These are phyloP conservation scores for Eucalyptus leucophloia DNA, from an alignment of 345 rosid species.

Conservation along the genomic window DNA sequence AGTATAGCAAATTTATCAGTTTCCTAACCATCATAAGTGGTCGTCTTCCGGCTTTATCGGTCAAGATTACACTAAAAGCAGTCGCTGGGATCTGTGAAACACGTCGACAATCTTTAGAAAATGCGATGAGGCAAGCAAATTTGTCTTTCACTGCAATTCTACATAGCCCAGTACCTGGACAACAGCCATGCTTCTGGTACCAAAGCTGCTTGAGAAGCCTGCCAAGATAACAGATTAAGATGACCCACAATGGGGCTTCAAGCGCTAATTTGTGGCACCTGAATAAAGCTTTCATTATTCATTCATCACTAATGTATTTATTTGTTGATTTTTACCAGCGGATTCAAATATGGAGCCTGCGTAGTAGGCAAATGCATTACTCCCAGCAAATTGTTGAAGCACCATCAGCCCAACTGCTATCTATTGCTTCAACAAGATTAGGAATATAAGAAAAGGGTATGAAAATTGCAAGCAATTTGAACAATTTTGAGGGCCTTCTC, in stretches of 20 bases:
- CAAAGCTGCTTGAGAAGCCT: not conserved
- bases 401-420: constrained; percentile 47
- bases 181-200: constrained; percentile 1
- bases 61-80: not conserved
- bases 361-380: constrained; percentile 25
- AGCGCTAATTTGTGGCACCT: not conserved
- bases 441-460: not conserved
- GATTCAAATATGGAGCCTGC: constrained; percentile 33
- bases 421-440: constrained; percentile 1
- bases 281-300: not conserved
- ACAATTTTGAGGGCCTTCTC: not conserved
- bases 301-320: not conserved
- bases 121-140: not conserved
- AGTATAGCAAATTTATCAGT: not conserved
- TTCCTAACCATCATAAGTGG: constrained; percentile 11
- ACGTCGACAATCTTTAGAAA: not conserved
- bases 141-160: not conserved
- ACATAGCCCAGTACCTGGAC: not conserved
- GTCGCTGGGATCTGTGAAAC: constrained; percentile 2
- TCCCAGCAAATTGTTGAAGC: constrained; percentile 32
- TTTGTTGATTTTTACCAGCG: constrained; percentile 12
- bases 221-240: not conserved
- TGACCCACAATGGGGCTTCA: not conserved
- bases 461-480: not conserved
- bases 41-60: constrained; percentile 11